Conservation (phyloP, 1,284 basidiomycete species). For the Termitomyces sp. region DNA sequence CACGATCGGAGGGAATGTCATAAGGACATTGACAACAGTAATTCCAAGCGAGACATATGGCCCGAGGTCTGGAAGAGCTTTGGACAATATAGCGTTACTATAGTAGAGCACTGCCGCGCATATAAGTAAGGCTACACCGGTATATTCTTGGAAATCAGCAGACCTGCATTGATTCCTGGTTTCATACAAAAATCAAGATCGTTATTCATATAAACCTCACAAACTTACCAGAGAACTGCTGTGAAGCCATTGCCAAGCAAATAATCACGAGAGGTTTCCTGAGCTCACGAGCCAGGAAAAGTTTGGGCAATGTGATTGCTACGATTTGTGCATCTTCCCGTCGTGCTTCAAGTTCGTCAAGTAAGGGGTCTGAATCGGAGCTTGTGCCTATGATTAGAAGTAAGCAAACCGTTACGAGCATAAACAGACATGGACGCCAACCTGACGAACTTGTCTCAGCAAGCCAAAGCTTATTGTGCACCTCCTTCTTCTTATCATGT, state of each 20-base stretch:
- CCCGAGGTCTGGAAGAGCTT: conserved; percentile 71
- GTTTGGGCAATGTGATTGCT: conserved; percentile 47
- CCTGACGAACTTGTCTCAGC: not conserved
- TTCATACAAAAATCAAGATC: not conserved
- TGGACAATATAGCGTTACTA: conserved; percentile 80
- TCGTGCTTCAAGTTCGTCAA: conserved; percentile 38
- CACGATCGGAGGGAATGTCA: conserved; percentile 69
- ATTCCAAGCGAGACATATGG: conserved; percentile 77
- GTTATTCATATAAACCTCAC: not conserved
- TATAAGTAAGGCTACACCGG: not conserved
- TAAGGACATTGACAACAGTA: conserved; percentile 72
- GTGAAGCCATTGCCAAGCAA: conserved; percentile 69
- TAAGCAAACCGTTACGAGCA: conserved; percentile 1
- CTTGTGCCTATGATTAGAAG: conserved; percentile 5
- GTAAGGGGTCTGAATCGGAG: conserved; percentile 34
- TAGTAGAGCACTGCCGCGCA: conserved; percentile 71
- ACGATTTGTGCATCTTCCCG: conserved; percentile 23
- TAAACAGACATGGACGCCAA: not conserved
- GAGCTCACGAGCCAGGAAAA: conserved; percentile 52
- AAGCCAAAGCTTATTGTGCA: conserved; percentile 49
- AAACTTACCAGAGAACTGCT: conserved; percentile 69
- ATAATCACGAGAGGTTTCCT: conserved; percentile 67
- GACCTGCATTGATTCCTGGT: conserved; percentile 41
- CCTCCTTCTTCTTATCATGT: conserved; percentile 43
- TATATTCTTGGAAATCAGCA: conserved; percentile 3